Base-by-base conservation (phyloP, 208 protist genomes). In the Tritrichomonas musculus region DNA sequence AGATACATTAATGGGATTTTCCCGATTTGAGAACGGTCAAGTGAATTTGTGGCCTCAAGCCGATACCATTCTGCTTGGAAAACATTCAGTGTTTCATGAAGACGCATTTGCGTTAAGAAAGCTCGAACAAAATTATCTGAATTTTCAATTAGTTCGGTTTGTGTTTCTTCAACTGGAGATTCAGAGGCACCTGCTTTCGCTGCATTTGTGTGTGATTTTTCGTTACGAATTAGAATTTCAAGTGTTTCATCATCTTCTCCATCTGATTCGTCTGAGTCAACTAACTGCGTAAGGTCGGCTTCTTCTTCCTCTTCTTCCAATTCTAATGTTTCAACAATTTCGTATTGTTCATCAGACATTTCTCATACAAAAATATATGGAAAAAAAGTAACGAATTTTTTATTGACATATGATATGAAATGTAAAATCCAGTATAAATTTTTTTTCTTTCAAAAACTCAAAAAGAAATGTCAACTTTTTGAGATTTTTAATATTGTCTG, bases 21-120 rank as follows among this genome's bases (percentile, higher is more conserved):
- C 0, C 41, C 41, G 11, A 82, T 82, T 44, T 82, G n/a, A n/a
- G 73, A 30, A 9, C 41, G 33, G 41, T 82, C 73, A 20, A 82
- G 41, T 11, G n/a, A 20, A 0, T 41, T 41, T 17, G 73, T 82
- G 1, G 73, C 33, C 50, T 82, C 73, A 44, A 82, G 73, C n/a
- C 41, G n/a, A 53, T 82, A 82, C 73, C 73, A 82, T 50, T 82
- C 73, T 47, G 73, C 73, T 82, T 82, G 73, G 50, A 82, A 82
- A 50, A 41, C 50, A 30, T 82, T 82, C 9, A 82, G 25, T 82
- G 73, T 82, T 44, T 82, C 73, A 53, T 82, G 73, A n/a, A 82
- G 41, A 50, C 73, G 73, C 41, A 47, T 82, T 82, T 82, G 73
- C 50, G 73, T 50, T 22, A 82, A 30, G 30, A 82, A 50, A 20